Evolutionary conservation across 2,329 filamentous ascomycete genomes (phyloP), one percentile per base, ranked within the genome.

Genomic region (Huntiella abstrusa): DNA sequence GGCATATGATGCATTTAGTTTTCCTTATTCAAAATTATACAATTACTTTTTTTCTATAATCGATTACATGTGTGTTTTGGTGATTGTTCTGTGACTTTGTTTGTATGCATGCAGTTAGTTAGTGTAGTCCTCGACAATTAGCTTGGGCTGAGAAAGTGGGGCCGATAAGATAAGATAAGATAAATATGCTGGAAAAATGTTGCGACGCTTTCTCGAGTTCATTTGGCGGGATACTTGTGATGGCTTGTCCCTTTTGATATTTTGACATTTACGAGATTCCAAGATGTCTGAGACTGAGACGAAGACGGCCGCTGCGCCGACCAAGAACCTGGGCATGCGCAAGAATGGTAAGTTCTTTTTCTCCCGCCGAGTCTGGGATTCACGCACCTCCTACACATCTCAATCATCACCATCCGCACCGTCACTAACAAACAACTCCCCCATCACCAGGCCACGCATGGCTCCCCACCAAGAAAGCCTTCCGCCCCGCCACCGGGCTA

Each of bases 401-500:
- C 33, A 43, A 4, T 4, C 22, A 16, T 12, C 12, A 13, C 4
- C 12, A 15, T 38, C 16, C n/a, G 17, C 38, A 35, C 15, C 10
- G n/a, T 43, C 7, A 32, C 42, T 41, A 41, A 45, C 41, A 32
- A 3, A 28, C 12, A 1, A 5, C 10, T 33, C 34, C 19, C 17
- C 19, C 17, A 2, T 42, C 4, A n/a, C n/a, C 33, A 94, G 91
- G 91, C 59, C 95, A 96, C 67, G 83, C 93, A 67, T 98, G 91
- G 91, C 86, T 92, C 60, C 68, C 71, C 45, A 69, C 73, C 22
- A 88, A 86, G 60, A 83, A 80, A 52, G 77, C 91, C 1, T 96
- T 96, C 63, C 80, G 91, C 35, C 88, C 84, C 3, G 77, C 68
- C 11, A 71, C 81, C 7, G 85, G 87, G 19, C 71, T 86, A 54